These are phyloP conservation scores for Fusarium chaquense DNA, from an alignment of 2,329 filamentous ascomycete genomes.

Conservation along the genomic window DNA sequence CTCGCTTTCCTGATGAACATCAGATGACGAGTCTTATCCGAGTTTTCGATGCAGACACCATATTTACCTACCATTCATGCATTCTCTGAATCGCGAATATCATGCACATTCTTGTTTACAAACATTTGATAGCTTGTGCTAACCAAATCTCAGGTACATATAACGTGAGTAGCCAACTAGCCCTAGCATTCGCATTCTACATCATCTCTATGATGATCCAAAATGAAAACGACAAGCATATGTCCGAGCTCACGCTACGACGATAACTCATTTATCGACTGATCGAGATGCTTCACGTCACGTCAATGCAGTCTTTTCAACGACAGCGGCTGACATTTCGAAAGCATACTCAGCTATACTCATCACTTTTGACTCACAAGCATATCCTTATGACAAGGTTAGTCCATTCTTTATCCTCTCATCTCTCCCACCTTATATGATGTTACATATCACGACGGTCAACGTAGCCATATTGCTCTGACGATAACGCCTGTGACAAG, in stretches of 20 bases:
- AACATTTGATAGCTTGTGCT: conserved; percentile 34
- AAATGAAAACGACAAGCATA: conserved; percentile 96
- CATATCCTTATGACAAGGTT: conserved; percentile 39
- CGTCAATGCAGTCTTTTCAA: conserved; percentile 30
- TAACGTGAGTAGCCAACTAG: conserved; percentile 45
- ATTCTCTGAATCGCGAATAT: conserved; percentile 58
- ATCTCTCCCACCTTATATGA: conserved; percentile 51
- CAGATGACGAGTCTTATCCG: conserved; percentile 86
- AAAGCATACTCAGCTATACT: conserved; percentile 21
- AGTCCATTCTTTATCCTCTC: conserved; percentile 32
- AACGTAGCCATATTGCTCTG: conserved; percentile 62
- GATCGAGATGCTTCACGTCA: conserved; percentile 44
- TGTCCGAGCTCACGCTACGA: conserved; percentile 80
- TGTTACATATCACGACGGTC: conserved; percentile 62
- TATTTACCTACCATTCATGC: conserved; percentile 79
- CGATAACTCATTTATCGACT: conserved; percentile 55
- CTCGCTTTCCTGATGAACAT: conserved; percentile 55
- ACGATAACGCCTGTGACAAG: conserved; percentile 62
- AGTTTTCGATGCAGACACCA: conserved; percentile 77
- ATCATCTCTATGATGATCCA: conserved; percentile 77
- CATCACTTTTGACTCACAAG: not conserved
- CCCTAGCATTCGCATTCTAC: conserved; percentile 21
- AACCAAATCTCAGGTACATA: conserved; percentile 27
- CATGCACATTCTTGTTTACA: conserved; percentile 14
- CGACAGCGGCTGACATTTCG: conserved; percentile 43